Evolutionary conservation across 108 stramenopile genomes (phyloP), one percentile per base, ranked within the genome.

Genomic region (Cyclotella sp.): DNA sequence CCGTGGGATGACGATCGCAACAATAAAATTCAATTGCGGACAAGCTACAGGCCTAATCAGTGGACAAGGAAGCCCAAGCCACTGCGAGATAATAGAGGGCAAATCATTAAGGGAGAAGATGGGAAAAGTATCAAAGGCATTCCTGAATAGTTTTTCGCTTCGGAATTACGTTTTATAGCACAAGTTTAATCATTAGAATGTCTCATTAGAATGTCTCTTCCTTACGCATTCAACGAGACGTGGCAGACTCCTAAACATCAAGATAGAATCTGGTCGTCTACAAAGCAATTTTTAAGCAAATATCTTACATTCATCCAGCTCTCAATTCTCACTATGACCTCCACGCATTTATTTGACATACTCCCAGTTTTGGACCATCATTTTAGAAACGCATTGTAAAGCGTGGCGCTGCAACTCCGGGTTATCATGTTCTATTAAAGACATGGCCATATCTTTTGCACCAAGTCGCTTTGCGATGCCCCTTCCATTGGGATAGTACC

Each of bases 401-500:
- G 97, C 98, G 51, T 97, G 93, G 57, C 89, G 83, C 70, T 93
- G 95, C 19, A 98, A 80, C 59, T 95, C 94, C 16, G 71, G 66
- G 73, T 93, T 88, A 54, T 92, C 86, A 70, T 92, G 91, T 62
- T 90, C 90, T 43, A 97, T 84, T 52, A 97, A 86, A 4, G 71
- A 53, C 96, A 98, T 97, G 30, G 93, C 86, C 49, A 88, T 53
- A 34, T 93, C 88, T 86, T 97, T 97, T 22, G 91, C 96, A 34
- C 95, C 94, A 65, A 96, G 65, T 52, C 86, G 62, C 75, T 85
- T 89, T 21, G 91, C 92, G 53, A 93, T 77, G 13, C 71, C 69
- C 75, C 91, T 84, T 41, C 97, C 97, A 74, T 95, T 96, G 21
- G 98, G 97, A 78, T 97, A 98, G 65, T 94, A 86, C 29, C 96